Conservation (phyloP, 768 basidiomycete genomes). For the Termitomyces sp. region DNA sequence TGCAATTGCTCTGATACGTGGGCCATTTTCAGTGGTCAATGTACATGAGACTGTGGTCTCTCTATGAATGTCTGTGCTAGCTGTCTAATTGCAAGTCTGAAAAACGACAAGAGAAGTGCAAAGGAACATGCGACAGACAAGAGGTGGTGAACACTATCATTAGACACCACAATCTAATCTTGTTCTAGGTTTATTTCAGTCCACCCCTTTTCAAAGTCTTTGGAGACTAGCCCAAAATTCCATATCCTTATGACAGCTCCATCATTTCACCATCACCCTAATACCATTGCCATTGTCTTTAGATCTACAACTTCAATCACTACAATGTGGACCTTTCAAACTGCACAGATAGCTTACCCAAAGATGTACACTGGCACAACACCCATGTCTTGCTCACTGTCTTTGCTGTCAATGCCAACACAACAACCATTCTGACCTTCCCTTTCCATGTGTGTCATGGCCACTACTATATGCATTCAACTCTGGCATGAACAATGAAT, state of each 20-base stretch:
- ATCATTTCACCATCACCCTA: background rate
- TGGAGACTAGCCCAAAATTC: too few relatives aligned
- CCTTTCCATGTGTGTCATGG: too few relatives aligned
- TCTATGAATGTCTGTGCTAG: background rate
- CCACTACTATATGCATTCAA: background rate
- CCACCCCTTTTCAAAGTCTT: too few relatives aligned
- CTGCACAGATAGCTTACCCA: background rate
- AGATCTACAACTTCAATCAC: background rate
- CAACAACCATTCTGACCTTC: background rate
- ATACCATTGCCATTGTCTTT: background rate
- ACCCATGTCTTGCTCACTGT: background rate
- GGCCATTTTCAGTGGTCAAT: background rate
- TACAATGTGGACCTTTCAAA: background rate
- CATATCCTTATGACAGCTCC: too few relatives aligned
- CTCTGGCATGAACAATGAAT: background rate
- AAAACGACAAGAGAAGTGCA: too few relatives aligned
- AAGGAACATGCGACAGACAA: too few relatives aligned
- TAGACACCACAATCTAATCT: too few relatives aligned
- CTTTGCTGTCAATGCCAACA: background rate
- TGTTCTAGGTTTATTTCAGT: too few relatives aligned
- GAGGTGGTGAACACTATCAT: too few relatives aligned
- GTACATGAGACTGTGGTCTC: background rate
- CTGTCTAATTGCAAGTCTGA: too few relatives aligned
- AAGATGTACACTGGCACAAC: background rate
- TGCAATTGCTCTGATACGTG: background rate